A percentile compares a stretch with the other conserved stretches of the same genome.
These are phyloP conservation scores for Elsinoe ampelina DNA, from an alignment of 2,329 filamentous ascomycete genomes.

Conservation along the genomic window DNA sequence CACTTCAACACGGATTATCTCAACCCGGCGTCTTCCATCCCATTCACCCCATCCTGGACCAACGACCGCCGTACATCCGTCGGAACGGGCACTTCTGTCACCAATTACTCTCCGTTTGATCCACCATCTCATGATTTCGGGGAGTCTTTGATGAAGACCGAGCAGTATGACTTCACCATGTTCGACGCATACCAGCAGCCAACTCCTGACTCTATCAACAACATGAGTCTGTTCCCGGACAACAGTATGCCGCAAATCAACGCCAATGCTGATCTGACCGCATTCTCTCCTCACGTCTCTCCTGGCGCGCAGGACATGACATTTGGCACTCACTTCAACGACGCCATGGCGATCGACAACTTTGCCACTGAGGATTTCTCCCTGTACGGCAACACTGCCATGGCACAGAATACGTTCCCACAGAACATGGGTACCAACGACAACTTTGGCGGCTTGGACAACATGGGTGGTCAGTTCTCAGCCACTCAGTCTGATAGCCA, in stretches of 20 bases:
- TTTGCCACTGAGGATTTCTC: conserved; percentile 57
- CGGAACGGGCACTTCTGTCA: conserved; percentile 19
- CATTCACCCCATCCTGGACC: conserved; percentile 28
- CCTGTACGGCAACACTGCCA: conserved; percentile 39
- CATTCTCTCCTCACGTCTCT: conserved; percentile 50
- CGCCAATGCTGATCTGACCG: conserved; percentile 13
- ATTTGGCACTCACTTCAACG: conserved; percentile 45
- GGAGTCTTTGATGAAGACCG: conserved; percentile 42
- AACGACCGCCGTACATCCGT: conserved; percentile 24
- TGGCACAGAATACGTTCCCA: background rate
- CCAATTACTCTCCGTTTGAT: conserved; percentile 32
- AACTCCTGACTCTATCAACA: conserved; percentile 18
- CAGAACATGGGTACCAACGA: background rate
- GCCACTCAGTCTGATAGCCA: conserved; percentile 19
- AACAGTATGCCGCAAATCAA: background rate
- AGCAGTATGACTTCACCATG: conserved; percentile 49
- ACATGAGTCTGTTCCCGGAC: conserved; percentile 1
- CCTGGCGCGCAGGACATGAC: conserved; percentile 59
- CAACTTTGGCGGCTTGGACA: conserved; percentile 25
- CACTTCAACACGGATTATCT: conserved; percentile 21
- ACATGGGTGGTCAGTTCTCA: conserved; percentile 28
- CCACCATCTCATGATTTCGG: conserved; percentile 32
- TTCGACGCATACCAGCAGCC: conserved; percentile 29
- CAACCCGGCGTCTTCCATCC: conserved; percentile 19
- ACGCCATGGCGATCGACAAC: conserved; percentile 52